Percentiles rank a stretch among this genome's conserved stretches.
These are phyloP conservation scores for Coemansia sp. DNA, from an alignment of 192 early-diverging fungal species.

Conservation along the genomic window DNA sequence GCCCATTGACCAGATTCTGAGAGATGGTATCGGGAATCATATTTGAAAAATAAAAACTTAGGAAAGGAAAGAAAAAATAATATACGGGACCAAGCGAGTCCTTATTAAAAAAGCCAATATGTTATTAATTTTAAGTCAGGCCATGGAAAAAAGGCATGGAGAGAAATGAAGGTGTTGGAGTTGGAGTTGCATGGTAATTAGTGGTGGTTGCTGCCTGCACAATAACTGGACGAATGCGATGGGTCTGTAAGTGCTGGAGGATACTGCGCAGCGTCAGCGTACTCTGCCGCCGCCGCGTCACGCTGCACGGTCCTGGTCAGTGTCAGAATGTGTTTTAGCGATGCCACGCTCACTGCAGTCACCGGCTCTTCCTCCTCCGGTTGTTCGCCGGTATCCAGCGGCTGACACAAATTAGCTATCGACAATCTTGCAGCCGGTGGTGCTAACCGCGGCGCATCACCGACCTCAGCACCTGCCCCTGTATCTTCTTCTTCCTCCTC, in stretches of 20 bases:
- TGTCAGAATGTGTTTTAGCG: conserved; percentile 35
- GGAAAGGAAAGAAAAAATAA: background rate
- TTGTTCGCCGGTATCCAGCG: background rate
- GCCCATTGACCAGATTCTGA: too few species aligned
- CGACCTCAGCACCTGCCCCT: conserved; percentile 11
- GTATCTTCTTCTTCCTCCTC: background rate
- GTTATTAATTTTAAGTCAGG: too few species aligned
- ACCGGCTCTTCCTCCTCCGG: background rate
- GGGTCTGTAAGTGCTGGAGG: background rate
- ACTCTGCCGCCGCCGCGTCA: conserved; percentile 1
- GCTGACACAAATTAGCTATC: conserved; percentile 34
- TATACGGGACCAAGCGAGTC: too few species aligned
- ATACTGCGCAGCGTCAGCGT: conserved; percentile 4
- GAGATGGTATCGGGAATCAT: too few species aligned
- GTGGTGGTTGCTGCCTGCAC: background rate
- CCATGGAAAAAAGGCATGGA: background rate
- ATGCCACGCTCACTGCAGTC: conserved; percentile 13
- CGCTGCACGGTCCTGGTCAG: conserved; percentile 4
- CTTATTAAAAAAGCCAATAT: too few species aligned
- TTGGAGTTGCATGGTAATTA: background rate
- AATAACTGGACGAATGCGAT: background rate
- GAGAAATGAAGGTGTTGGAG: background rate
- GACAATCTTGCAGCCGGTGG: conserved; percentile 18
- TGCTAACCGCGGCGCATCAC: background rate
- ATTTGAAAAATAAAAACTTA: background rate